Conservation (phyloP, 371 early-diverging fungal genomes). For the Mortierella sp. region DNA sequence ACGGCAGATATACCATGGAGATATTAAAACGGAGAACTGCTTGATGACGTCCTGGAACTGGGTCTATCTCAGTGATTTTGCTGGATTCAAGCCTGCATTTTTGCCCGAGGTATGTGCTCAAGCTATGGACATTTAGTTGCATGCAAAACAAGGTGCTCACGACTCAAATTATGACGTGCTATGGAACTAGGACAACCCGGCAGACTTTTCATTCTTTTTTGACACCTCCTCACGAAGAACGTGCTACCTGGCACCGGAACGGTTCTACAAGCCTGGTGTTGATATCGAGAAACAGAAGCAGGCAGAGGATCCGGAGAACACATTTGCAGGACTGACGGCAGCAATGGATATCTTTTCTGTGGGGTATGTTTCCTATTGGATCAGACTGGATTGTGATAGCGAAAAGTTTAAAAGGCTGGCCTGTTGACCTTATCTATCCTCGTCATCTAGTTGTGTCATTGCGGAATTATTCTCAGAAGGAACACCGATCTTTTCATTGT, state of each 20-base stretch:
- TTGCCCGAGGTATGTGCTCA: slow-evolving; percentile 80
- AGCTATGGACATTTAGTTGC: neutral
- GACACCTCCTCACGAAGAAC: slow-evolving; percentile 88
- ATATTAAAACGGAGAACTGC: slow-evolving; percentile 92
- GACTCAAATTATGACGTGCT: neutral
- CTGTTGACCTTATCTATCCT: too few relatives aligned
- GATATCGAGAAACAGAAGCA: slow-evolving; percentile 68
- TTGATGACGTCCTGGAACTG: slow-evolving; percentile 95
- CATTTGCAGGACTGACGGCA: slow-evolving; percentile 65
- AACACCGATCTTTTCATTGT: slow-evolving; percentile 86
- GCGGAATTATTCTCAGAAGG: slow-evolving; percentile 96
- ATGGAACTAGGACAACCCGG: slow-evolving; percentile 85
- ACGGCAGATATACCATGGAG: slow-evolving; percentile 84
- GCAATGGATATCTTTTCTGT: slow-evolving; percentile 95
- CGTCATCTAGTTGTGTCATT: slow-evolving; percentile 82
- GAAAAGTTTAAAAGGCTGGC: too few relatives aligned
- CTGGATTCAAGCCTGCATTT: slow-evolving; percentile 90
- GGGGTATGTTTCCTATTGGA: slow-evolving; percentile 68
- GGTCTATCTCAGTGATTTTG: slow-evolving; percentile 91
- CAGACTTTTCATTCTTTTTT: slow-evolving; percentile 94
- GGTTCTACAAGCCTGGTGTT: slow-evolving; percentile 84
- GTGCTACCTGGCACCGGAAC: slow-evolving; percentile 96
- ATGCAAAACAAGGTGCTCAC: neutral
- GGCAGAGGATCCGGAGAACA: slow-evolving; percentile 37
- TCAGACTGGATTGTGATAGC: too few relatives aligned